These are phyloP conservation scores for Papiliotrema flavescens DNA, from an alignment of 1,284 basidiomycete genomes.

Conservation along the genomic window DNA sequence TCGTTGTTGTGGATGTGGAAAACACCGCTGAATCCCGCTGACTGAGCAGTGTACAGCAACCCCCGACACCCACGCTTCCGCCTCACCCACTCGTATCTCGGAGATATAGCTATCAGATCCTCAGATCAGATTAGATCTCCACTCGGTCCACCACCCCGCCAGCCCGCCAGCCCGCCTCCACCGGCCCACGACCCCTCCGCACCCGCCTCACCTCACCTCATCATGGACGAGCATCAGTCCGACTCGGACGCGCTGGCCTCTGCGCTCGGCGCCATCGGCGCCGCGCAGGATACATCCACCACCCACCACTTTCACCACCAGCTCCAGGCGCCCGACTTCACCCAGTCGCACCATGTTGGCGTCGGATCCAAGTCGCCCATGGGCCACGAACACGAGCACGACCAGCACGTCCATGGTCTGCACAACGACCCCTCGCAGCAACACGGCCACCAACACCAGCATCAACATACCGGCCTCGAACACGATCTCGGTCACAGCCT, in stretches of 20 bases:
- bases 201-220: conserved; percentile 1
- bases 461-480: no score
- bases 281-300: conserved; percentile 11
- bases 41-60: no score
- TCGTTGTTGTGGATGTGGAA: no score
- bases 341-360: conserved; percentile 28
- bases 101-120: no score
- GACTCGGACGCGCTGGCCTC: conserved; percentile 37
- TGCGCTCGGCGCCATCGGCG: conserved; percentile 37
- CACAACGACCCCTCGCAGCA: no score
- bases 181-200: not conserved
- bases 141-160: conserved; percentile 7
- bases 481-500: no score
- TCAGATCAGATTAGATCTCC: not conserved
- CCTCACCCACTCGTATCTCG: no score
- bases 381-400: conserved; percentile 5
- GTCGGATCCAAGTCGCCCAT: conserved; percentile 5
- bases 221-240: conserved; percentile 33
- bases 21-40: no score
- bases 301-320: conserved; percentile 26
- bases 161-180: conserved; percentile 14
- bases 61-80: no score
- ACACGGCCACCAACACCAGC: no score
- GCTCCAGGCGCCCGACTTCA: conserved; percentile 41
- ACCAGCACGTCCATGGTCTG: conserved; percentile 21